phyloP scores from a whole-genome alignment of 495 filamentous ascomycete species.

The Penicillium maclennaniae region DNA sequence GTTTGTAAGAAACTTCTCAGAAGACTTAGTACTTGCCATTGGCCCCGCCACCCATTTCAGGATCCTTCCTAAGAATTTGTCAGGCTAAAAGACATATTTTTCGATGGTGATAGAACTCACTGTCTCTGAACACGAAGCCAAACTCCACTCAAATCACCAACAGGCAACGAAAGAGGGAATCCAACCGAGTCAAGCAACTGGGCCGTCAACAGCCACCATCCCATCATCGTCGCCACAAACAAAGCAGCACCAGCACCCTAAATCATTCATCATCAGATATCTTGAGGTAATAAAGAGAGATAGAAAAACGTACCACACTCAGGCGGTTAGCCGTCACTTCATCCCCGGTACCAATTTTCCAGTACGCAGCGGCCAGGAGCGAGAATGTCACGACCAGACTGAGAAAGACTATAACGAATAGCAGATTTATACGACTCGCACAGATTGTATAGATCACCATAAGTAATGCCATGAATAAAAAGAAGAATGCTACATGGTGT shows the following conservation, averaged over 20 bases:
- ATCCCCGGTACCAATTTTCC: constrained; percentile 38
- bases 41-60: background rate
- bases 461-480: constrained; percentile 41
- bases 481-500: constrained; percentile 12
- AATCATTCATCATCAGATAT: background rate
- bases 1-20: background rate
- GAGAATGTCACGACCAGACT: constrained; percentile 55
- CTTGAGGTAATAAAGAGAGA: background rate
- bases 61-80: background rate
- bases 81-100: background rate
- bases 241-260: constrained; percentile 27
- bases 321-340: constrained; percentile 21
- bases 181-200: constrained; percentile 10
- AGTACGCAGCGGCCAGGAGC: constrained; percentile 55
- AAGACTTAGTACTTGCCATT: background rate
- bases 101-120: background rate
- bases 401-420: constrained; percentile 61
- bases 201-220: constrained; percentile 5
- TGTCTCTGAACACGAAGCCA: background rate
- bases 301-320: constrained; percentile 18
- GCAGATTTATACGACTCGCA: constrained; percentile 61
- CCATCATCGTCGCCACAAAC: constrained; percentile 46
- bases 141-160: constrained; percentile 12
- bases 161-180: constrained; percentile 8
- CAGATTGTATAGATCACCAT: constrained; percentile 63